These are phyloP conservation scores for Sclerotinia minor DNA, from an alignment of 2,329 filamentous ascomycete genomes.

Conservation along the genomic window DNA sequence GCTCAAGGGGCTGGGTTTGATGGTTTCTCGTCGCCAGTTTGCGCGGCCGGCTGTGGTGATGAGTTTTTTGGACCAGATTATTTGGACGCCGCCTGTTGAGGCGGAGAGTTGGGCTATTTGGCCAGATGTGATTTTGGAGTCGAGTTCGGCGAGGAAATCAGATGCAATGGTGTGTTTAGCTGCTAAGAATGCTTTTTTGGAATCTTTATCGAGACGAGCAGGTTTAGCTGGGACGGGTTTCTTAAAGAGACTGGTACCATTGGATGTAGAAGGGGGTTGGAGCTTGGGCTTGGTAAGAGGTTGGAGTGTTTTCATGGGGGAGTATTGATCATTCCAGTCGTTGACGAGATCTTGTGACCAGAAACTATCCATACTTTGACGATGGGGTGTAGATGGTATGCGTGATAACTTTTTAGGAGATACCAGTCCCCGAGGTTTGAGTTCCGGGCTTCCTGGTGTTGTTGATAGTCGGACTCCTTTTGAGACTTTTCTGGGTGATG, in stretches of 20 bases:
- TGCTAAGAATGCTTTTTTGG: slow-evolving; percentile 62
- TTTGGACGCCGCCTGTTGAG: slow-evolving; percentile 67
- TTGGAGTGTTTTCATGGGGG: slow-evolving; percentile 51
- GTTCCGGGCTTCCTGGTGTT: slow-evolving; percentile 37
- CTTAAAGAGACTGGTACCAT: slow-evolving; percentile 4
- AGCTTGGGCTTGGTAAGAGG: slow-evolving; percentile 37
- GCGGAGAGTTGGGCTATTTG: slow-evolving; percentile 58
- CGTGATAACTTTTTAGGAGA: slow-evolving; percentile 41
- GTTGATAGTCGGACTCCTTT: slow-evolving; percentile 35
- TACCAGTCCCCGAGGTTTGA: slow-evolving; percentile 31
- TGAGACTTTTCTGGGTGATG: slow-evolving; percentile 31
- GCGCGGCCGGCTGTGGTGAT: slow-evolving; percentile 77
- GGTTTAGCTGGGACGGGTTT: slow-evolving; percentile 40
- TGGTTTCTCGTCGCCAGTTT: slow-evolving; percentile 66
- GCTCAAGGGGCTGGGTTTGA: slow-evolving; percentile 41
- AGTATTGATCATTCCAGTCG: slow-evolving; percentile 64
- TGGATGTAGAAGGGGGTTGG: slow-evolving; percentile 9
- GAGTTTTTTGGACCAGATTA: slow-evolving; percentile 76
- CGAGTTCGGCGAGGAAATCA: slow-evolving; percentile 68
- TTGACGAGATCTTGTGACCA: slow-evolving; percentile 61
- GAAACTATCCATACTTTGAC: slow-evolving; percentile 56
- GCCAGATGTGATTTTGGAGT: slow-evolving; percentile 61
- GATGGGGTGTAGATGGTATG: slow-evolving; percentile 57
- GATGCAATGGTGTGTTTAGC: slow-evolving; percentile 63
- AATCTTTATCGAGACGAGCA: slow-evolving; percentile 43